phyloP scores from a whole-genome alignment of 345 rosid genomes.

The Salix viminalis region DNA sequence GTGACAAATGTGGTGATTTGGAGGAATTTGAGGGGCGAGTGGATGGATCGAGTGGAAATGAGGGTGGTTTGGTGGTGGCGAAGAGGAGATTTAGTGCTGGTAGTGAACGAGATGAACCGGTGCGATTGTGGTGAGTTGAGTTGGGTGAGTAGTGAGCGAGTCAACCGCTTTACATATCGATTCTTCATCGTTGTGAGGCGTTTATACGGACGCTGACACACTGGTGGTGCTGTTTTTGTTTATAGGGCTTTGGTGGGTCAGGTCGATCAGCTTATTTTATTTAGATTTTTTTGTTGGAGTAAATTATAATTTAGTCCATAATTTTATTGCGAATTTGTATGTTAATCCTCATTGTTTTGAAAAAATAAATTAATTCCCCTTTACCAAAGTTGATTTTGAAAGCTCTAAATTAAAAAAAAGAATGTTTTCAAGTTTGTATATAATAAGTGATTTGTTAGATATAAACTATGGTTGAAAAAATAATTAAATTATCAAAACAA shows the following conservation, averaged over 20 bases:
- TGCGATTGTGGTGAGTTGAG: not conserved
- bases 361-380: too few relatives aligned
- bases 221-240: not conserved
- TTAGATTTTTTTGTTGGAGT: not conserved
- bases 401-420: too few relatives aligned
- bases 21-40: not conserved
- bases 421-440: not conserved
- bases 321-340: not conserved
- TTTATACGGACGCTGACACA: not conserved
- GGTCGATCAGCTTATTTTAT: not conserved
- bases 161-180: not conserved
- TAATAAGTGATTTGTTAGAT: not conserved
- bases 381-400: not conserved
- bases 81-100: too few relatives aligned
- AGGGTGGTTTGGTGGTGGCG: too few relatives aligned
- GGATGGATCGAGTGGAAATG: not conserved
- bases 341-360: not conserved
- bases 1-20: not conserved
- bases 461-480: too few relatives aligned
- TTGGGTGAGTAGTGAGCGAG: not conserved
- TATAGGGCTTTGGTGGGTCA: not conserved
- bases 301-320: not conserved
- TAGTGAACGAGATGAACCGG: not conserved
- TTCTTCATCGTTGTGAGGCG: not conserved
- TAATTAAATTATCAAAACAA: too few relatives aligned